Evolutionary conservation across 352 stramenopile genomes (phyloP), one percentile per base, ranked within the genome.

Genomic region (Paralagenidium karlingii): DNA sequence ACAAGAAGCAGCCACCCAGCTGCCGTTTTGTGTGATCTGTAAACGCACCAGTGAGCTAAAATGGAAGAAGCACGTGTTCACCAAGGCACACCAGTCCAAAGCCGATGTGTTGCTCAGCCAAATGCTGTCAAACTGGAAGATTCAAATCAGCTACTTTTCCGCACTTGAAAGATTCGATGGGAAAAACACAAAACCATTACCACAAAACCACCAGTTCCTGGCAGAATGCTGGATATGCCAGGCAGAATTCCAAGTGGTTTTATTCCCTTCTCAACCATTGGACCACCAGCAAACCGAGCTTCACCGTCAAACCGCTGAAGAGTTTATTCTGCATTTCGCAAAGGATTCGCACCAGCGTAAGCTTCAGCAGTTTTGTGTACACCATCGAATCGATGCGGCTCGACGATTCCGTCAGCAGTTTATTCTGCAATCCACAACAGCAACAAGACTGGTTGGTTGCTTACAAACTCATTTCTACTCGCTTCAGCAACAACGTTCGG

Each of bases 21-120:
- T 49, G 38, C 51, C 66, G 18, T 86, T 51, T 38, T 86, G 71
- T 52, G 24, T 47, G 36, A 53, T 70, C 16, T 87, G 69, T 48
- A 16, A 36, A 7, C 62, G 58, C 47, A 82, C 70, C 22, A 82
- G 66, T 45, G 47, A 66, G 24, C 38, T 60, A 24, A 77, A 76
- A 52, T 87, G 70, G 68, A 55, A 49, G 34, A 78, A 77, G 45
- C 74, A 87, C 47, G 58, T 78, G 15, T 87, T 76, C 53, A 67
- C 61, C 11, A 60, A 52, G n/a, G 41, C 30, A 13, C 74, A 87
- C 51, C 68, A 84, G 34, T 49, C 55, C 20, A 48, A 48, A 1
- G 63, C 63, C 1, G 42, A 38, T 2, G 45, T 62, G 24, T 80
- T 78, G 33, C 52, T 87, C 16, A 32, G 46, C 19, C n/a, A n/a